Percentiles rank a stretch among this genome's conserved stretches.
Conservation (phyloP, 2,329 filamentous ascomycete species). For the Colletotrichum magnum region DNA sequence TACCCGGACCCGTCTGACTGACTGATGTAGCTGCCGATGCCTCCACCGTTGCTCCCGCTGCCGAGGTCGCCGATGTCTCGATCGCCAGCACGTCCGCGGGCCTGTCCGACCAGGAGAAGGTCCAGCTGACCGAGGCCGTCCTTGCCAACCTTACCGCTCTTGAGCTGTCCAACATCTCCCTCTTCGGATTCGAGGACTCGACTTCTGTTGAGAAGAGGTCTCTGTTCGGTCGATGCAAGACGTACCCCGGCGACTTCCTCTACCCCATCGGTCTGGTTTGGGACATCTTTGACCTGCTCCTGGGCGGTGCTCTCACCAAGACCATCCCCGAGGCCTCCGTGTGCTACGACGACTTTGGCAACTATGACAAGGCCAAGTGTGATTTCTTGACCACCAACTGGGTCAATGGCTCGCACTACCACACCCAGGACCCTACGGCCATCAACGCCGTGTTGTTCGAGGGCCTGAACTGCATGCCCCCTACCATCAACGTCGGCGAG, state of each 20-base stretch:
- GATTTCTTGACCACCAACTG: conserved; percentile 48
- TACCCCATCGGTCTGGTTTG: conserved; percentile 49
- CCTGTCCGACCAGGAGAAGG: conserved; percentile 42
- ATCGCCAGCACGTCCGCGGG: conserved; percentile 16
- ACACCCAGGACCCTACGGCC: conserved; percentile 47
- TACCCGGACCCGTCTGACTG: conserved; percentile 11
- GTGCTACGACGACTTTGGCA: conserved; percentile 51
- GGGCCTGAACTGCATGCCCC: conserved; percentile 47
- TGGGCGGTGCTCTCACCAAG: conserved; percentile 50
- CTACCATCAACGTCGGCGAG: conserved; percentile 35
- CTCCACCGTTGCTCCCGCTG: conserved; percentile 45
- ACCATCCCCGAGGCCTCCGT: conserved; percentile 50
- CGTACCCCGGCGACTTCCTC: conserved; percentile 49
- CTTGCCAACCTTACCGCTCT: conserved; percentile 49
- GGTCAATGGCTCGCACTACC: conserved; percentile 46
- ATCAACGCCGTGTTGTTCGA: conserved; percentile 47
- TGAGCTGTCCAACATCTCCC: conserved; percentile 47
- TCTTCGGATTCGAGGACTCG: conserved; percentile 51
- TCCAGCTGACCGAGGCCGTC: conserved; percentile 53
- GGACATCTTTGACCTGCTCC: conserved; percentile 53
- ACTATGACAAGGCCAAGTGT: conserved; percentile 50
- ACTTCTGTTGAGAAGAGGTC: conserved; percentile 42
- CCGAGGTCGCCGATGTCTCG: conserved; percentile 26
- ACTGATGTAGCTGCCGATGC: conserved; percentile 41
- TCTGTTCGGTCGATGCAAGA: conserved; percentile 49